These are phyloP conservation scores for Arthrinium phaeospermum DNA, from an alignment of 2,329 filamentous ascomycete genomes.

Conservation along the genomic window DNA sequence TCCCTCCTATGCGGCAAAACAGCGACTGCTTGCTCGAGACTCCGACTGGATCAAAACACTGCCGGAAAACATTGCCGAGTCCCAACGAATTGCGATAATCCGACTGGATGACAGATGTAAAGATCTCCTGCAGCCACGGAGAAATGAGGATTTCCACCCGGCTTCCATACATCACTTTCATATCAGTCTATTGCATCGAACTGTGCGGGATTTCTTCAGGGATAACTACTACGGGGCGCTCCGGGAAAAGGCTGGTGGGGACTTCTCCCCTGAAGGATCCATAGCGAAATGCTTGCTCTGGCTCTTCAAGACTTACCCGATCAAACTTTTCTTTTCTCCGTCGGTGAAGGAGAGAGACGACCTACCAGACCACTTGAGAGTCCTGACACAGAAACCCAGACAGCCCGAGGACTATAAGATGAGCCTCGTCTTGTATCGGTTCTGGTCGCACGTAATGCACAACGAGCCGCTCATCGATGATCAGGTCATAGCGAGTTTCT, in stretches of 20 bases:
- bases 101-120: background rate
- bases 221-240: background rate
- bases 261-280: background rate
- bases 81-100: background rate
- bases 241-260: background rate
- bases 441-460: background rate
- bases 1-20: background rate
- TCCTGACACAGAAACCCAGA: too few species aligned
- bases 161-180: background rate
- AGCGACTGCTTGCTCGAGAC: background rate
- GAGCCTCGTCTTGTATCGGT: background rate
- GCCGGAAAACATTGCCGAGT: background rate
- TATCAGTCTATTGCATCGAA: background rate
- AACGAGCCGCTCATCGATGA: background rate
- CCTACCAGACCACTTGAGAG: background rate
- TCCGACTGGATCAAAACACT: background rate
- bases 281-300: background rate
- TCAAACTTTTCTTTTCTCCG: background rate
- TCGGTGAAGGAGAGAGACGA: background rate
- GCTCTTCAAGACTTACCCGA: background rate
- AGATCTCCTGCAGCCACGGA: background rate
- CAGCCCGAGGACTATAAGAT: background rate
- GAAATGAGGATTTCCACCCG: background rate
- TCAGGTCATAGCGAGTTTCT: background rate
- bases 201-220: background rate